Base-by-base conservation (phyloP, 1,284 basidiomycete genomes). In the Trichosporon sp. region DNA sequence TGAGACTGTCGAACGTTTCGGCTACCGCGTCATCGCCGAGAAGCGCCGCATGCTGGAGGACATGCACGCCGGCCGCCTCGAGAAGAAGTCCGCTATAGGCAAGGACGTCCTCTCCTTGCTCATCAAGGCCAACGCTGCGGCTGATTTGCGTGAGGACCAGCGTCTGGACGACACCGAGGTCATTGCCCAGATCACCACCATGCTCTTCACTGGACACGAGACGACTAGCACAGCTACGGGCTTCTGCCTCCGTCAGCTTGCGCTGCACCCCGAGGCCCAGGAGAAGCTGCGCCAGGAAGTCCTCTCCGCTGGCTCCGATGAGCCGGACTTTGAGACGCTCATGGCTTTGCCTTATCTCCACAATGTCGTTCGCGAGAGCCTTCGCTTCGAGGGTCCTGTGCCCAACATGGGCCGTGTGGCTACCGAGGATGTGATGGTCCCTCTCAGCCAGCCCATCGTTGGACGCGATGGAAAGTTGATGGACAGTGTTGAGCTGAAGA, bases 111-210 rank as follows among this genome's bases (percentile, higher is more conserved):
- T 80, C n/a, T 76, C 76, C 0, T 70, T 87, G 23, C 80, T 88
- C 44, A 83, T 89, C 65, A 84, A 83, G 52, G 87, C 87, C 4
- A 88, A 87, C 72, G 75, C 85, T 85, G 87, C 84, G 1, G 74
- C 82, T 7, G 49, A 54, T n/a, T 27, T 54, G 14, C 76, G 80
- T 6, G 77, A 82, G 0, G 80, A 81, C 1, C 85, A 89, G 72
- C 81, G 82, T 21, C 84, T 92, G 82, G 84, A 84, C 8, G 84
- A 86, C 54, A 80, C 83, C 14, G 89, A 92, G 71, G 85, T 89
- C 4, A 79, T 88, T 21, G 88, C 85, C 64, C 89, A 91, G 75
- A 89, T 92, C 67, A 86, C 87, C 9, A 91, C 88, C 0, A 89
- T 92, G 73, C 83, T 92, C 49, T 69, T 78, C 2, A 76, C 78